phyloP scores from a whole-genome alignment of 169 alveolate genomes.

The Plasmodium berghei region DNA sequence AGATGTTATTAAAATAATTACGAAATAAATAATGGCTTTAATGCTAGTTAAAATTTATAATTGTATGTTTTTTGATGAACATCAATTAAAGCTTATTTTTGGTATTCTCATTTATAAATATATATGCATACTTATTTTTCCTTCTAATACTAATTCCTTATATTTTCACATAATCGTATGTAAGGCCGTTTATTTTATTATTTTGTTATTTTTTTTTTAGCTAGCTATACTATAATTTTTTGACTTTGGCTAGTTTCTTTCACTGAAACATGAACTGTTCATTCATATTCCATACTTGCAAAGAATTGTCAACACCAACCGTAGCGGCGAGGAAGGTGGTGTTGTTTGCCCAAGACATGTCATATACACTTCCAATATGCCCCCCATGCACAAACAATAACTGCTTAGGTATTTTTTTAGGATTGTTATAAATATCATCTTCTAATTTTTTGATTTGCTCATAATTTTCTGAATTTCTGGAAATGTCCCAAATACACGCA shows the following conservation, averaged over 20 bases:
- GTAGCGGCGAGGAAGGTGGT: constrained; percentile 53
- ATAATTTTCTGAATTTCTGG: constrained; percentile 30
- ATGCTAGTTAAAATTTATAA: too few relatives aligned
- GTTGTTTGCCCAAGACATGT: constrained; percentile 81
- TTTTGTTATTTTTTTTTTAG: constrained; percentile 1
- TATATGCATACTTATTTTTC: not conserved
- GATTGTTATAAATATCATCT: constrained; percentile 58
- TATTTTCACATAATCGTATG: too few relatives aligned
- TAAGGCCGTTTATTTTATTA: not conserved
- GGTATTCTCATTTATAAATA: not conserved
- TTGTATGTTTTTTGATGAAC: too few relatives aligned
- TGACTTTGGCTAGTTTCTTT: not conserved
- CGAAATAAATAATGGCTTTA: too few relatives aligned
- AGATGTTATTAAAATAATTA: too few relatives aligned
- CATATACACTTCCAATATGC: constrained; percentile 82
- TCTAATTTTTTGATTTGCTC: constrained; percentile 33
- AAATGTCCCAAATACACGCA: constrained; percentile 83
- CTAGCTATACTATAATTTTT: not conserved
- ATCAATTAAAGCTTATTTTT: not conserved
- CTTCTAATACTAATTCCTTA: not conserved
- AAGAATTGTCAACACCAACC: constrained; percentile 63
- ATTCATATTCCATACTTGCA: constrained; percentile 71
- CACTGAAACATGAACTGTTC: constrained; percentile 68
- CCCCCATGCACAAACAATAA: constrained; percentile 84
- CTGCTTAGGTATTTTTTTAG: constrained; percentile 75